Percentiles rank a stretch among this genome's conserved stretches.
Conservation (phyloP, 2,329 filamentous ascomycete genomes). For the Fusarium anthophilum region DNA sequence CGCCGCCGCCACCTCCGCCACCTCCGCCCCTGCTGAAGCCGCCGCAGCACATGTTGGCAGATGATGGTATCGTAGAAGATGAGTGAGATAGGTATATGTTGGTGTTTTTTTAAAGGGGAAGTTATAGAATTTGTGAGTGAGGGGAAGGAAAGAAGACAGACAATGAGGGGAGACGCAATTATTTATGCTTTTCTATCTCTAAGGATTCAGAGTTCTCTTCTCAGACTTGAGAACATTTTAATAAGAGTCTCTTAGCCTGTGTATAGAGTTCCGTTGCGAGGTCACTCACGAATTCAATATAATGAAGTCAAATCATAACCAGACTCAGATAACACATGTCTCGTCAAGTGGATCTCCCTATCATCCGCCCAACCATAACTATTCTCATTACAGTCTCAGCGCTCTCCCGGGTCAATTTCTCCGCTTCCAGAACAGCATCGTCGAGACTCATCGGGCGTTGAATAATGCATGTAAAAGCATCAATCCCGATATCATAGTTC, state of each 20-base stretch:
- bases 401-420: constrained; percentile 45
- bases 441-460: constrained; percentile 46
- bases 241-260: no score
- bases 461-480: constrained; percentile 48
- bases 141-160: background rate
- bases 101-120: background rate
- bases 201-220: background rate
- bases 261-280: background rate
- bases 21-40: no score
- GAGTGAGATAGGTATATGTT: background rate
- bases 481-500: constrained; percentile 48
- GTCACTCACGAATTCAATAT: background rate
- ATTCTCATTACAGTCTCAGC: constrained; percentile 49
- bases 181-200: background rate
- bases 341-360: constrained; percentile 20
- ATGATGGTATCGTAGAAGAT: background rate
- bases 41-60: background rate
- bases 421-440: constrained; percentile 45
- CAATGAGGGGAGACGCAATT: background rate
- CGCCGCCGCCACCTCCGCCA: no score
- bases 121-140: no score
- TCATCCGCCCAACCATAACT: constrained; percentile 44
- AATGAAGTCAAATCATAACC: background rate
- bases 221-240: background rate
- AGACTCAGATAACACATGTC: background rate